Base-by-base conservation (phyloP, 495 filamentous ascomycete genomes). In the Talaromyces wortmannii region DNA sequence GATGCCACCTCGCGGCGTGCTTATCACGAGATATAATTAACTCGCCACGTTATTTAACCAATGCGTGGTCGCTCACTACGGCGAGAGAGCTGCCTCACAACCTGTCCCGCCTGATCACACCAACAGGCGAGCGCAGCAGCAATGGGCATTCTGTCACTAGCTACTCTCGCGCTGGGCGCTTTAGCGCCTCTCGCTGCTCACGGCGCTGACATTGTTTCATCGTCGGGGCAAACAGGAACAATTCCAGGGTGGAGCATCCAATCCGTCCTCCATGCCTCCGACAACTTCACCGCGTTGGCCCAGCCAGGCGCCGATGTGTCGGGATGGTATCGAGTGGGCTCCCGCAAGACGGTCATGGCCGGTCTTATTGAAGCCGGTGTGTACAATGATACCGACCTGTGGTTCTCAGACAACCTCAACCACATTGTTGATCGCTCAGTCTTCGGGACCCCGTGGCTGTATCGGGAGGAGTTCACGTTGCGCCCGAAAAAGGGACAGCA, bases 391-490 rank as follows among this genome's bases (percentile, higher is more conserved):
- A 66, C 68, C 0, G 63, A 79, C 0, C 59, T 86, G 0, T 86
- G 84, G 63, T 84, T 73, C 59, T 85, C 82, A 0, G 64, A 82
- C 17, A 79, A 79, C 50, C 72, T 83, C 45, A 59, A 72, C 45
- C 63, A 55, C 2, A 17, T 61, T 11, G 63, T 79, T 40, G 73
- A 78, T 23, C 58, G 62, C 7, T 61, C 69, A 2, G 70, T 71
- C 49, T 87, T 85, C 58, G 55, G 63, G 3, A 72, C 76, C 1
- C 79, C 83, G 0, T 87, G 83, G 83, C 58, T 85, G 7, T 86
- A 84, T 58, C 77, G 83, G n/a, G 63, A 80, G 18, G 79, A 84
- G 55, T 79, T 85, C 54, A 54, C 53, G 1, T 55, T 84, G 4
- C 33, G 65, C 3, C 66, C 72, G 1, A 54, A 52, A 0, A 32